A percentile compares a stretch with the other conserved stretches of the same genome.
Evolutionary conservation across 2,329 filamentous ascomycete species (phyloP).

Genomic region (Davidsoniella eucalypti): DNA sequence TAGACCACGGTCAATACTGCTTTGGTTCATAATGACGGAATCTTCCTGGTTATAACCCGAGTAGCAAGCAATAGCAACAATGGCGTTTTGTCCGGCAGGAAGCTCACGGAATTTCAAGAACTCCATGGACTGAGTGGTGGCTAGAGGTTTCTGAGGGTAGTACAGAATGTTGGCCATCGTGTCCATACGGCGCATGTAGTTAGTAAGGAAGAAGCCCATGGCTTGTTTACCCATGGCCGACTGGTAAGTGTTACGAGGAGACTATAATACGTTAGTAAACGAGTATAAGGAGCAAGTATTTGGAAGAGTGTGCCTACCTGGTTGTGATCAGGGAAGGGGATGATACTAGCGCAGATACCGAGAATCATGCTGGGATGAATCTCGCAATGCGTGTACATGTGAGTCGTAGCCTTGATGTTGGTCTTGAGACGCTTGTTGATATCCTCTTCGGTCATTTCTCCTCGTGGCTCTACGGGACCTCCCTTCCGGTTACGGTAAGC

Average conservation of each 20-base stretch:
- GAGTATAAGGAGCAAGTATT: neutral
- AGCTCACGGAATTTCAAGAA: constrained; percentile 96
- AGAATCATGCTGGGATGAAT: constrained; percentile 99
- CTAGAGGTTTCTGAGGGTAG: constrained; percentile 94
- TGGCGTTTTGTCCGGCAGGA: constrained; percentile 92
- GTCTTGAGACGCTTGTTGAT: constrained; percentile 79
- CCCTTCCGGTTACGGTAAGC: constrained; percentile 53
- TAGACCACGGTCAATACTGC: constrained; percentile 89
- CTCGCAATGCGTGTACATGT: constrained; percentile 95
- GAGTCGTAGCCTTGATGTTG: constrained; percentile 68
- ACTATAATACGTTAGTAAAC: constrained; percentile 35
- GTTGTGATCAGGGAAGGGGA: constrained; percentile 98
- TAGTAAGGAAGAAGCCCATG: constrained; percentile 97
- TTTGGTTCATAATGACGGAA: constrained; percentile 99
- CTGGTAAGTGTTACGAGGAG: constrained; percentile 96
- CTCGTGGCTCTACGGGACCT: constrained; percentile 39
- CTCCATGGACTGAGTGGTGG: constrained; percentile 94
- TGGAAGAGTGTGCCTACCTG: constrained; percentile 35
- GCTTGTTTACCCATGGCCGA: constrained; percentile 99
- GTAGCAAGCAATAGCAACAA: constrained; percentile 93
- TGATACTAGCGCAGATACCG: constrained; percentile 96
- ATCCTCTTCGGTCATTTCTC: constrained; percentile 39
- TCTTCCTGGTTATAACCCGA: constrained; percentile 99
- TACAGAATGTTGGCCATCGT: constrained; percentile 99
- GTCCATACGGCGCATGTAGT: constrained; percentile 94